Conservation (phyloP, 176 grass and related monocot genomes). For the Ampelocalamus luodianensis region DNA sequence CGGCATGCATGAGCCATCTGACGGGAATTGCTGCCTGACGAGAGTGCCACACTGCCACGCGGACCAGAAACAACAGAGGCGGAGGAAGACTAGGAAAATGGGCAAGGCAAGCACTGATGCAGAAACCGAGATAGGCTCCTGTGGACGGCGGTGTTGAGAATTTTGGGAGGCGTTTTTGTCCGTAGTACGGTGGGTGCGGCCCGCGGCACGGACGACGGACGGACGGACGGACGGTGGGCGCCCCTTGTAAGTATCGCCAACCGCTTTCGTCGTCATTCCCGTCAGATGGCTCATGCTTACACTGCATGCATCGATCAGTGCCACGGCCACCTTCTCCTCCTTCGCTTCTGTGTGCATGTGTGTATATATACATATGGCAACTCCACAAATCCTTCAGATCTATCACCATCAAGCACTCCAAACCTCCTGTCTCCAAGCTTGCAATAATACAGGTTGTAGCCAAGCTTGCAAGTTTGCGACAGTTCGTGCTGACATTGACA, state of each 20-base stretch:
- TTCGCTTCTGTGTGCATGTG: not conserved
- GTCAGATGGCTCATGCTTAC: not conserved
- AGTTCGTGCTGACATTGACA: not conserved
- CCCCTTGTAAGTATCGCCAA: slow-evolving; percentile 25
- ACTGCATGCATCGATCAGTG: not conserved
- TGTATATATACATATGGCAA: too few relatives aligned
- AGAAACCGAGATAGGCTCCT: slow-evolving; percentile 20
- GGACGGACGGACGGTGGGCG: slow-evolving; percentile 29
- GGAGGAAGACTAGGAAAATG: not conserved
- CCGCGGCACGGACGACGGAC: not conserved
- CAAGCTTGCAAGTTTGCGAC: too few relatives aligned
- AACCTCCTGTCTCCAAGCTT: not conserved
- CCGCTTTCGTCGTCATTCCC: slow-evolving; percentile 32
- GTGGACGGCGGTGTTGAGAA: slow-evolving; percentile 20
- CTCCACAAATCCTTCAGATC: not conserved
- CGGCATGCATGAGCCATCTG: too few relatives aligned
- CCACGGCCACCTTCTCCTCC: not conserved
- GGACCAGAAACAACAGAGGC: slow-evolving; percentile 19
- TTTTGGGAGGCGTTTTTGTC: slow-evolving; percentile 9
- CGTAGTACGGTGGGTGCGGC: slow-evolving; percentile 26
- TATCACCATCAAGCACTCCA: not conserved
- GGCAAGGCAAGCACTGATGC: not conserved
- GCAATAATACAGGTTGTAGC: not conserved
- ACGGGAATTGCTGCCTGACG: too few relatives aligned
- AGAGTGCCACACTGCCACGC: slow-evolving; percentile 12